Evolutionary conservation across 306 rosid genomes (phyloP).

Genomic region (Casuarina cunninghamiana): DNA sequence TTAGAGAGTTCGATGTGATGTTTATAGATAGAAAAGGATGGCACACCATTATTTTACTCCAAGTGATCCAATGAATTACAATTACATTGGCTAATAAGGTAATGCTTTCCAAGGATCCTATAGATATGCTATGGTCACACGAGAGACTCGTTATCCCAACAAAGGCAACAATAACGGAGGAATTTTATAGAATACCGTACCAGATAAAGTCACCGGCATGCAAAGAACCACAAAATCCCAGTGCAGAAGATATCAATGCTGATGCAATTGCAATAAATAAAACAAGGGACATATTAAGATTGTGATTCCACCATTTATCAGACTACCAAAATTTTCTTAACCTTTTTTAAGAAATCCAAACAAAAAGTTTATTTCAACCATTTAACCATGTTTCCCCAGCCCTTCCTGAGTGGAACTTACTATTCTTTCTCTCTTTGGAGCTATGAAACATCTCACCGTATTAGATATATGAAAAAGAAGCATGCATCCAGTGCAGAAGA

Average conservation of each 20-base stretch:
- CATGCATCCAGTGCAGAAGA: not conserved
- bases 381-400: not conserved
- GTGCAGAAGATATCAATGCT: not conserved
- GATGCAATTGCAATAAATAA: not conserved
- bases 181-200: not conserved
- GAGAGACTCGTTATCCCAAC: not conserved
- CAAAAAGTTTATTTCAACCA: not conserved
- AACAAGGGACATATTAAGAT: not conserved
- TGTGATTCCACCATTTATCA: too few relatives aligned
- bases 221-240: not conserved
- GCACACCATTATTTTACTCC: not conserved
- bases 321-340: too few relatives aligned
- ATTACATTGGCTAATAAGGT: not conserved
- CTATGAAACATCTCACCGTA: not conserved
- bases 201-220: slow-evolving; percentile 3
- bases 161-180: not conserved
- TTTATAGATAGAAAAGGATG: not conserved
- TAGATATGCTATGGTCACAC: not conserved
- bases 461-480: not conserved
- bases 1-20: not conserved
- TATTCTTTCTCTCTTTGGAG: not conserved
- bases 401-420: too few relatives aligned
- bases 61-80: not conserved
- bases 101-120: not conserved
- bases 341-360: not conserved